These are phyloP conservation scores for Leccinum rimulosum DNA, from an alignment of 768 basidiomycete genomes.

Conservation along the genomic window DNA sequence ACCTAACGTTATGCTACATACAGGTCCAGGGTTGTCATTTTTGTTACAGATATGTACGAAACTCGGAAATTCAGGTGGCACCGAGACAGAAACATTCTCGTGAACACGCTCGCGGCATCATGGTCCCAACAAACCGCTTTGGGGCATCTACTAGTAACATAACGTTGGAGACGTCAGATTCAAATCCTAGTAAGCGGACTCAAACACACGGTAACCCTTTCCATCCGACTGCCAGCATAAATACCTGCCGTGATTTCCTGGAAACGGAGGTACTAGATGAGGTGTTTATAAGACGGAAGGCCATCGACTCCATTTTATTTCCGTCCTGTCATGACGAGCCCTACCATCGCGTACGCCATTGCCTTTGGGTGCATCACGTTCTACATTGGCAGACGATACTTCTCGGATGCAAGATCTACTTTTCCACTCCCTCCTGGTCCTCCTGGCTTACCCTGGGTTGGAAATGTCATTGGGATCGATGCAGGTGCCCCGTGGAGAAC, in stretches of 20 bases:
- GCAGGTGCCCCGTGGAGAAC: conserved; percentile 5
- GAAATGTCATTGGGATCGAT: conserved; percentile 5
- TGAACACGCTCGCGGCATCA: too few species aligned
- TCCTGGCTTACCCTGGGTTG: conserved; percentile 9
- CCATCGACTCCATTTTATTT: neutral
- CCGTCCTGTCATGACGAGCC: neutral
- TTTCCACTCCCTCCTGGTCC: conserved; percentile 6
- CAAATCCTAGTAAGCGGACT: neutral
- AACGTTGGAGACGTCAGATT: neutral
- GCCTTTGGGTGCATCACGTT: neutral
- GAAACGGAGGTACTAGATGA: neutral
- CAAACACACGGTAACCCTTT: neutral
- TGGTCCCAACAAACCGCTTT: too few species aligned
- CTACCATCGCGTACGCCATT: neutral
- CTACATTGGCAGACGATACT: neutral
- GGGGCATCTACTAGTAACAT: neutral
- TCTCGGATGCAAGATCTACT: neutral
- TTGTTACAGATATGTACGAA: too few species aligned
- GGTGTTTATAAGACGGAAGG: neutral
- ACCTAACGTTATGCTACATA: too few species aligned
- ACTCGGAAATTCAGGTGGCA: too few species aligned
- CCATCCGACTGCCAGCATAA: neutral
- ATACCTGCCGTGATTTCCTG: neutral
- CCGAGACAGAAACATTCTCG: too few species aligned
- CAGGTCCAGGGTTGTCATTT: too few species aligned